phyloP scores from a whole-genome alignment of 495 filamentous ascomycete species.

The Penicillium desertorum region DNA sequence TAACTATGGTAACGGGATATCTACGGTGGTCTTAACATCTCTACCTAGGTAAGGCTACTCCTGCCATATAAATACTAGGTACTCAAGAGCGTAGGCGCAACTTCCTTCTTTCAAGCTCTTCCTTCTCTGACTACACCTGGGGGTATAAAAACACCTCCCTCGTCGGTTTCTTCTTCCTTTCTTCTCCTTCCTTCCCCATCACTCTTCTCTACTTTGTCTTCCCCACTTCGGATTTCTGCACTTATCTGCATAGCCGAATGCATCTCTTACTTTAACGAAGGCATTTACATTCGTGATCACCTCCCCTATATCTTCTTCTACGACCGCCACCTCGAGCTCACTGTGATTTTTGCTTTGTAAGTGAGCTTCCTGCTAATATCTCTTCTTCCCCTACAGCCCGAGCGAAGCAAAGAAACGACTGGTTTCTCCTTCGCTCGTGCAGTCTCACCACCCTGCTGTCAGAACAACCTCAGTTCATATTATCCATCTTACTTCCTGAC shows the following conservation, averaged over 20 bases:
- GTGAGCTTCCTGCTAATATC: not conserved
- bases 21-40: too few relatives aligned
- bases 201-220: not conserved
- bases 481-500: not conserved
- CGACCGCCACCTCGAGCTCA: not conserved
- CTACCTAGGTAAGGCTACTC: not conserved
- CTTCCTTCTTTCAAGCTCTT: not conserved
- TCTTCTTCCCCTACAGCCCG: not conserved
- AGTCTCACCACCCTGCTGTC: not conserved
- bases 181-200: not conserved
- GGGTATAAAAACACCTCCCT: not conserved
- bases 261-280: not conserved
- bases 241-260: not conserved
- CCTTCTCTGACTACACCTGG: not conserved
- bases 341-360: not conserved
- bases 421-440: not conserved
- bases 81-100: not conserved
- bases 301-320: not conserved
- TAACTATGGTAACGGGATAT: too few relatives aligned
- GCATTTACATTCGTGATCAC: not conserved
- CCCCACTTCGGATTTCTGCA: not conserved
- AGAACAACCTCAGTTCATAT: not conserved
- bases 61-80: not conserved
- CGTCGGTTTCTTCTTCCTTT: not conserved
- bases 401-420: not conserved